A percentile compares a stretch with the other conserved stretches of the same genome.
phyloP scores from a whole-genome alignment of 306 rosid species.

The Ziziphus jujuba region DNA sequence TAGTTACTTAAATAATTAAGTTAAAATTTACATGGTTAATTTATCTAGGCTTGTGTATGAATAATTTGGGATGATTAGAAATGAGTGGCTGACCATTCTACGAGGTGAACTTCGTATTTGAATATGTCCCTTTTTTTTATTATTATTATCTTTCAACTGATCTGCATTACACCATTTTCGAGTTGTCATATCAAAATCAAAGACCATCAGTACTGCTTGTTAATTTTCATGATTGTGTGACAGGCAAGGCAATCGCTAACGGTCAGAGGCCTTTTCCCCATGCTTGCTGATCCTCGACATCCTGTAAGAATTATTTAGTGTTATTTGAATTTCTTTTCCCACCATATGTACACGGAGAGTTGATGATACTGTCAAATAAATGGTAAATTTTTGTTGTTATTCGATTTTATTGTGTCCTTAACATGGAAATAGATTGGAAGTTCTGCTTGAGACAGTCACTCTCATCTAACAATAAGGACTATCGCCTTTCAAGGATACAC shows the following conservation, averaged over 20 bases:
- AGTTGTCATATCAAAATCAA: not conserved
- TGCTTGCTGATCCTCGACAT: slow-evolving; percentile 95
- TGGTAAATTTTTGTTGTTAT: not conserved
- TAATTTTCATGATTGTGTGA: slow-evolving; percentile 5
- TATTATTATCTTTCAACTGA: no score
- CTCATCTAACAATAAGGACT: no score
- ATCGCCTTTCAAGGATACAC: not conserved
- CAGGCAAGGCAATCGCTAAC: slow-evolving; percentile 95
- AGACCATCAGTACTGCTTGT: no score
- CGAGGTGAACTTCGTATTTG: not conserved
- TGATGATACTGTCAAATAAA: not conserved
- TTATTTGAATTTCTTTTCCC: not conserved
- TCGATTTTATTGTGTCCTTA: no score
- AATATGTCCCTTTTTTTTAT: not conserved
- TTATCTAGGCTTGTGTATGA: not conserved
- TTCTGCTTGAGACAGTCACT: no score
- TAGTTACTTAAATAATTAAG: no score
- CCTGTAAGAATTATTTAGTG: slow-evolving; percentile 54
- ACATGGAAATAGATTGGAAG: no score
- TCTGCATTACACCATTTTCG: not conserved
- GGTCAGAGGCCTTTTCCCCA: slow-evolving; percentile 86
- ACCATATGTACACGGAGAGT: no score
- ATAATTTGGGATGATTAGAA: not conserved
- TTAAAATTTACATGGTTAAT: not conserved
- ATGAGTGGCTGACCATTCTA: not conserved